A percentile compares a stretch with the other conserved stretches of the same genome.
Evolutionary conservation across 805 yeast species (phyloP).

Genomic region (Kodamaea fukazawae): DNA sequence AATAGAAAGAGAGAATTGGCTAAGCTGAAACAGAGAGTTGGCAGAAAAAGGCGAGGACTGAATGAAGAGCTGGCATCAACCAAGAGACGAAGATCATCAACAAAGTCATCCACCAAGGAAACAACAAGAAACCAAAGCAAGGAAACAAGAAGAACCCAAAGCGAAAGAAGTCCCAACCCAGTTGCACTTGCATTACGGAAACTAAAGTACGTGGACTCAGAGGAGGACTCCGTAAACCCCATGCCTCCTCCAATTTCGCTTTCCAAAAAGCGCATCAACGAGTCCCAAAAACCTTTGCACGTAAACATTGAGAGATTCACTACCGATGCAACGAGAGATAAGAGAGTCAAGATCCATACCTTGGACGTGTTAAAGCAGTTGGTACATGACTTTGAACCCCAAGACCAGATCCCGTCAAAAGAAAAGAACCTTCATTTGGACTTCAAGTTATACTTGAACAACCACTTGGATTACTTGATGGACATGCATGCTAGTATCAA

Average conservation of each 20-base stretch:
- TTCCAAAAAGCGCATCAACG: slow-evolving; percentile 17
- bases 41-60: too few species aligned
- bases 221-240: background rate
- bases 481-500: slow-evolving; percentile 36
- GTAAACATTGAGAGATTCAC: slow-evolving; percentile 30
- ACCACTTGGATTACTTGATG: slow-evolving; percentile 27
- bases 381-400: slow-evolving; percentile 28
- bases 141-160: background rate
- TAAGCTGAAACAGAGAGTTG: background rate
- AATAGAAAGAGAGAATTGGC: background rate
- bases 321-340: slow-evolving; percentile 20
- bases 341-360: slow-evolving; percentile 28
- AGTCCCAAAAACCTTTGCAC: slow-evolving; percentile 27
- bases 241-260: slow-evolving; percentile 12
- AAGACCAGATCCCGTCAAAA: background rate
- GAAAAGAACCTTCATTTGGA: slow-evolving; percentile 26
- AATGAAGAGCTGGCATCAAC: too few species aligned
- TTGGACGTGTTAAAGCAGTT: slow-evolving; percentile 37
- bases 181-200: background rate
- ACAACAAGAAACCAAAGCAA: background rate
- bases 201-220: background rate
- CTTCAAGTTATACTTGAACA: slow-evolving; percentile 28
- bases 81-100: background rate
- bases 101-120: background rate
- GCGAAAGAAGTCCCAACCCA: background rate